Base-by-base conservation (phyloP, 495 filamentous ascomycete species). In the Cercophora scortea region DNA sequence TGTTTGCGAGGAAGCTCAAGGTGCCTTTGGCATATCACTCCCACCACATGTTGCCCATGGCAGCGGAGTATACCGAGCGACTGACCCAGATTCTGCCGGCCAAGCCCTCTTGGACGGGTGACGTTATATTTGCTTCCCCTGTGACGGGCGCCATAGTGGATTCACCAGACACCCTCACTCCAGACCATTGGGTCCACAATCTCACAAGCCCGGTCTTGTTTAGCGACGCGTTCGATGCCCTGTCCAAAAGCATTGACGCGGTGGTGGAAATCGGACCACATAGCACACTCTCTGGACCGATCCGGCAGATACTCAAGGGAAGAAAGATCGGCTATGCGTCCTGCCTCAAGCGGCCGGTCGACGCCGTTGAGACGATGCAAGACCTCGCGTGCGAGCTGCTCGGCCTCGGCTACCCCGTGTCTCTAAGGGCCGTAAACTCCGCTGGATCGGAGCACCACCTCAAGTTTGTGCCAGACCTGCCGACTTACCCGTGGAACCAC, bases 21-120 rank as follows among this genome's bases (percentile, higher is more conserved):
- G 57, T 63, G 32, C n/a, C 25, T 6, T 57, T 59, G 13, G 73
- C 73, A 10, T 79, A 77, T 46, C 75, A 78, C 56, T 74, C 72
- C 1, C 47, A 49, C 42, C 69, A 73, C 49, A 77, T 77, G 72
- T 35, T 63, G 16, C 33, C 51, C 13, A 58, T 79, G 32, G 63
- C 61, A 0, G 47, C 60, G 15, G 58, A 61, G 17, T 76, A 72
- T 49, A 45, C 19, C 5, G 17, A 43, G 4, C 5, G 18, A 25
- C 52, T 63, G 35, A 8, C 7, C 6, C 17, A 19, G 17, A 7
- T 46, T 18, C 11, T 43, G 8, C 54, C 52, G 6, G 11, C 32
- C n/a, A 33, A 32, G 12, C 43, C 32, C 7, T 8, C 41, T 7
- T 8, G 10, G 7, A 15, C 7, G 7, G 19, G 16, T 19, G 47